Conservation (phyloP, 2,329 filamentous ascomycete genomes). For the Alternaria sp. region DNA sequence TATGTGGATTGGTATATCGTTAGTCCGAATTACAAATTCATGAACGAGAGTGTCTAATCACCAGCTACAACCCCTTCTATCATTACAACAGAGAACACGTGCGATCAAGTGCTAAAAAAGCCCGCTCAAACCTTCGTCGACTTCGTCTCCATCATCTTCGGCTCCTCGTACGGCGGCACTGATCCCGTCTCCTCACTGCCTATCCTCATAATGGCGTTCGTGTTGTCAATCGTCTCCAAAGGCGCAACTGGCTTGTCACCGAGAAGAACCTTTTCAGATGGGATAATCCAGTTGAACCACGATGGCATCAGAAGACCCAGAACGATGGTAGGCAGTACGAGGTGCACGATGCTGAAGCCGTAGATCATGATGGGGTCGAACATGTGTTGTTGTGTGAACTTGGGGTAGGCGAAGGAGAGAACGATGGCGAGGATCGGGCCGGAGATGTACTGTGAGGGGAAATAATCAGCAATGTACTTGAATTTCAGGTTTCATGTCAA, state of each 20-base stretch:
- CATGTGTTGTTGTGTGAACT: slow-evolving; percentile 20
- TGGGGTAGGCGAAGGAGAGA: slow-evolving; percentile 31
- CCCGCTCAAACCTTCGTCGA: not conserved
- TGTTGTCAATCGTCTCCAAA: slow-evolving; percentile 6
- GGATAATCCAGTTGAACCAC: slow-evolving; percentile 6
- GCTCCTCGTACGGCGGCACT: not conserved
- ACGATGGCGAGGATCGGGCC: slow-evolving; percentile 32
- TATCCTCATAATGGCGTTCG: not conserved
- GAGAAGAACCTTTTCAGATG: not conserved
- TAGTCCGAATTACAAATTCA: not conserved
- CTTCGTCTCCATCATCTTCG: not conserved
- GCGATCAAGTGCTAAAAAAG: not conserved
- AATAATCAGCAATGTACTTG: not conserved
- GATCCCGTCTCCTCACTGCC: not conserved
- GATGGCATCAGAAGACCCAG: not conserved
- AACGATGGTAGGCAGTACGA: slow-evolving; percentile 3
- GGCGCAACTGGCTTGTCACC: slow-evolving; percentile 5
- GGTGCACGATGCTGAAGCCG: slow-evolving; percentile 28
- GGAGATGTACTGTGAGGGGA: slow-evolving; percentile 17
- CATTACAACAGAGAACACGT: rapidly evolving
- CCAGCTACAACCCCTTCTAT: not conserved
- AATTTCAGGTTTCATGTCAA: not conserved
- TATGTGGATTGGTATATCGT: not conserved
- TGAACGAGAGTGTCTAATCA: not conserved
- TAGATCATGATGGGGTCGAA: slow-evolving; percentile 33